These are phyloP conservation scores for Thinopyrum obtusiflorum DNA, from an alignment of 202 grass and related monocot species.

Conservation along the genomic window DNA sequence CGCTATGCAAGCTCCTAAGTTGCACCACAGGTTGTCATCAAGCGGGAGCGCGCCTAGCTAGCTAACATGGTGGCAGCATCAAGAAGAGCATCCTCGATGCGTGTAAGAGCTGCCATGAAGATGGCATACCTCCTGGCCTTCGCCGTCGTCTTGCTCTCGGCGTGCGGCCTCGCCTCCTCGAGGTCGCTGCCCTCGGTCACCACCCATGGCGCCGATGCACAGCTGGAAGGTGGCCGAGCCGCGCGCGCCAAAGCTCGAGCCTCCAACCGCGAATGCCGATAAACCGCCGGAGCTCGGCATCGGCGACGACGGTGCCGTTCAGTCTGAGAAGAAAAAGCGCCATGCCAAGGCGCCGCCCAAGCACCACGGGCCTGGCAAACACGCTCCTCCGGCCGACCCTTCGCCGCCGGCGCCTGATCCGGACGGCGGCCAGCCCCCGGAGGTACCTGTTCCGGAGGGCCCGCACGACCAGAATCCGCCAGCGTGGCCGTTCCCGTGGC, in stretches of 20 bases:
- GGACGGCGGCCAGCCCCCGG: constrained; percentile 6
- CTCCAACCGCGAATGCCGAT: background rate
- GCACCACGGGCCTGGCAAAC: constrained; percentile 27
- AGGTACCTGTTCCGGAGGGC: background rate
- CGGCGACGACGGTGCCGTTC: too few species aligned
- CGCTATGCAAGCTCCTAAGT: background rate
- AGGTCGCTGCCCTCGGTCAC: background rate
- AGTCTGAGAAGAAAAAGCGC: constrained; percentile 7
- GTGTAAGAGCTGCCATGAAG: background rate
- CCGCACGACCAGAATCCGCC: background rate
- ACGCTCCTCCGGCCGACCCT: constrained; percentile 4
- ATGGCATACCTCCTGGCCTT: constrained; percentile 8
- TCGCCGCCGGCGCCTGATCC: constrained; percentile 29
- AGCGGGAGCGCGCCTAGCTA: background rate
- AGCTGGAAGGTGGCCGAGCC: background rate
- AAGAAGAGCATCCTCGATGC: background rate
- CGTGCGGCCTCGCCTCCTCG: constrained; percentile 6
- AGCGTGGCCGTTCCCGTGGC: constrained; percentile 15
- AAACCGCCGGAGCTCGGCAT: background rate
- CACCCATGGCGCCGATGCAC: background rate
- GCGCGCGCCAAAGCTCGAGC: background rate
- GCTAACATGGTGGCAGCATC: constrained; percentile 32
- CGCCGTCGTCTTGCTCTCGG: background rate
- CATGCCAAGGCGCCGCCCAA: constrained; percentile 36
- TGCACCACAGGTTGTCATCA: background rate